Evolutionary conservation across 768 basidiomycete species (phyloP).

Genomic region (Collybia mongolica): DNA sequence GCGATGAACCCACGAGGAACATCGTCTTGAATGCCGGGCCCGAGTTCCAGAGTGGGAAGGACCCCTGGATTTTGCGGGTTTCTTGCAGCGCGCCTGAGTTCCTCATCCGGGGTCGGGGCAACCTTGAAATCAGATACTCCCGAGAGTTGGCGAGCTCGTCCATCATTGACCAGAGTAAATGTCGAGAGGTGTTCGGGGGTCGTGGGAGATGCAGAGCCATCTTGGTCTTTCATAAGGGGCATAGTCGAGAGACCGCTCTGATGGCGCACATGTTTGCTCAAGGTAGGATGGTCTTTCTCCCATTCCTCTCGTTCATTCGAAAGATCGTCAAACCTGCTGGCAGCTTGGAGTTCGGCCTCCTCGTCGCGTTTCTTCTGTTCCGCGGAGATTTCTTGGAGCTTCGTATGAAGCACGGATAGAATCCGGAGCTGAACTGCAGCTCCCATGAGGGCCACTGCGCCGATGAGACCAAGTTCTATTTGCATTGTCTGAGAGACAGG

Average conservation of each 20-base stretch:
- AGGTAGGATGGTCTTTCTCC: conserved; percentile 81
- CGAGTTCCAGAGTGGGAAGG: conserved; percentile 74
- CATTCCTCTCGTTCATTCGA: conserved; percentile 76
- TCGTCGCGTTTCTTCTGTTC: conserved; percentile 73
- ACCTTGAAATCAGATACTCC: conserved; percentile 74
- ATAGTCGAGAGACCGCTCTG: conserved; percentile 63
- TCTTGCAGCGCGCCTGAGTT: conserved; percentile 45
- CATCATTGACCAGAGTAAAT: conserved; percentile 48
- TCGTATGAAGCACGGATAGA: conserved; percentile 73
- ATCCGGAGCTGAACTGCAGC: conserved; percentile 89
- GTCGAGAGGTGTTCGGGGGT: conserved; percentile 47
- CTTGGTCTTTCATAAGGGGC: conserved; percentile 67
- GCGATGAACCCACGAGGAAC: conserved; percentile 72
- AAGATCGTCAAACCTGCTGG: conserved; percentile 63
- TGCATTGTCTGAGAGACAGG: conserved; percentile 90
- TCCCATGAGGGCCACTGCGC: conserved; percentile 81
- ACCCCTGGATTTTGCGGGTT: conserved; percentile 51
- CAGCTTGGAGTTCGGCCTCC: conserved; percentile 74
- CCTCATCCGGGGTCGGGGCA: conserved; percentile 61
- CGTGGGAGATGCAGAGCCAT: conserved; percentile 44
- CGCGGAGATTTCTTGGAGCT: conserved; percentile 75
- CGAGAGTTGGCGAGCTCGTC: conserved; percentile 60
- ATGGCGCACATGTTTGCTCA: conserved; percentile 57
- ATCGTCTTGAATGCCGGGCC: conserved; percentile 69
- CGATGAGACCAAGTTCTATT: conserved; percentile 89